These are phyloP conservation scores for Pseudohalonectria lignicola DNA, from an alignment of 2,329 filamentous ascomycete genomes.

Conservation along the genomic window DNA sequence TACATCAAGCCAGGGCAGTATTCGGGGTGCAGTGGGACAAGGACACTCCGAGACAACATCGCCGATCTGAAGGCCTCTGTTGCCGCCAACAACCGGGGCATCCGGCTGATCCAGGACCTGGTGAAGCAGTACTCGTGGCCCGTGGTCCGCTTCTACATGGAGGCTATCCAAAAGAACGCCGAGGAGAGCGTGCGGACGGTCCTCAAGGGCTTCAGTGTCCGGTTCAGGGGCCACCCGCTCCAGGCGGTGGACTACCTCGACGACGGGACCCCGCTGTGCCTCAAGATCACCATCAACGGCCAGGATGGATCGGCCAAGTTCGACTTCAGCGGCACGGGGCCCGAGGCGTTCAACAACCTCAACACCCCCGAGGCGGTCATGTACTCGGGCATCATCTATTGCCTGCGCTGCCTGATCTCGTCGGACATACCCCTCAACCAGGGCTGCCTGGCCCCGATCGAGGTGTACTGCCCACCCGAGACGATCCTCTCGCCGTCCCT, in stretches of 20 bases:
- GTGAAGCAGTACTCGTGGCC: slow-evolving; percentile 70
- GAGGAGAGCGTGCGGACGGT: slow-evolving; percentile 59
- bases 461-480: slow-evolving; percentile 60
- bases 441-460: slow-evolving; percentile 68
- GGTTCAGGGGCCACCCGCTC: slow-evolving; percentile 57
- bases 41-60: slow-evolving; percentile 72
- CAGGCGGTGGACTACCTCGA: slow-evolving; percentile 77
- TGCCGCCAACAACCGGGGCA: slow-evolving; percentile 78
- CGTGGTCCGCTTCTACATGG: slow-evolving; percentile 76
- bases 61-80: slow-evolving; percentile 82
- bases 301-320: slow-evolving; percentile 67
- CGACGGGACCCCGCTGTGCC: slow-evolving; percentile 66
- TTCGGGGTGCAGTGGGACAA: slow-evolving; percentile 66
- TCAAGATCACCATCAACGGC: slow-evolving; percentile 69
- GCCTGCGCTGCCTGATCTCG: slow-evolving; percentile 66
- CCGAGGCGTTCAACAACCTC: slow-evolving; percentile 66
- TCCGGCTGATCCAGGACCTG: slow-evolving; percentile 61
- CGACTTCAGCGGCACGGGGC: slow-evolving; percentile 64
- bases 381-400: slow-evolving; percentile 76
- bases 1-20: slow-evolving; percentile 57
- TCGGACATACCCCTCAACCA: slow-evolving; percentile 82
- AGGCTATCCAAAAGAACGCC: slow-evolving; percentile 70
- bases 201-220: too few species aligned
- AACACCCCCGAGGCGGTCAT: slow-evolving; percentile 72
- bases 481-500: slow-evolving; percentile 67